phyloP scores from a whole-genome alignment of 2,329 filamentous ascomycete genomes.

The Nannizzia gypsea region DNA sequence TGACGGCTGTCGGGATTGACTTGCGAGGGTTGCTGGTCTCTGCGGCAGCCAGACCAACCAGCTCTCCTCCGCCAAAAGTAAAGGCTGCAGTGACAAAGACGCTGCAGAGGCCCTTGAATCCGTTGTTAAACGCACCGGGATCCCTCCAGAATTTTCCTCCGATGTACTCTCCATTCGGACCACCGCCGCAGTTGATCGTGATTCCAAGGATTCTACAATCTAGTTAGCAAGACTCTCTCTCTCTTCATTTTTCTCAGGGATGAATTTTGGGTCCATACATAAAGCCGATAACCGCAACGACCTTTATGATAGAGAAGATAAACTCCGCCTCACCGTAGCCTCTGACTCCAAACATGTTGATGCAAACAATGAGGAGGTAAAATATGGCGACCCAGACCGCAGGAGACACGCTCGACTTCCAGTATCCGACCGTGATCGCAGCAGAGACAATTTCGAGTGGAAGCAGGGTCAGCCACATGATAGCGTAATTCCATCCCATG shows the following conservation, averaged over 20 bases:
- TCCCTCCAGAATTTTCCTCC: slow-evolving; percentile 64
- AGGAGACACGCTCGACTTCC: slow-evolving; percentile 53
- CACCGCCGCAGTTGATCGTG: slow-evolving; percentile 73
- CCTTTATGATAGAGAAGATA: slow-evolving; percentile 73
- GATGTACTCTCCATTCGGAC: slow-evolving; percentile 61
- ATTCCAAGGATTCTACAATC: slow-evolving; percentile 61
- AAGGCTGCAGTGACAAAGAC: slow-evolving; percentile 55
- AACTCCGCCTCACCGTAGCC: slow-evolving; percentile 88
- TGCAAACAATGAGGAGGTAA: slow-evolving; percentile 58
- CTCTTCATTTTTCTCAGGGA: background rate
- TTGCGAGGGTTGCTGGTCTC: slow-evolving; percentile 50
- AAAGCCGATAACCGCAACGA: slow-evolving; percentile 75
- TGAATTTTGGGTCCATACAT: slow-evolving; percentile 46
- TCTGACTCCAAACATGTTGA: slow-evolving; percentile 81
- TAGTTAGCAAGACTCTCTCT: slow-evolving; percentile 11
- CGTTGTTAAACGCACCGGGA: slow-evolving; percentile 64
- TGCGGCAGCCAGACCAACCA: slow-evolving; percentile 49
- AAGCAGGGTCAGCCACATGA: slow-evolving; percentile 77
- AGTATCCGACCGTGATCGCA: slow-evolving; percentile 71
- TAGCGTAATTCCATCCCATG: slow-evolving; percentile 89
- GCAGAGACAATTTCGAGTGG: slow-evolving; percentile 81
- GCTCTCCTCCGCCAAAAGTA: slow-evolving; percentile 50
- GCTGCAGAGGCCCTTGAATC: slow-evolving; percentile 52
- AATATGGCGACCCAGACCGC: slow-evolving; percentile 77
- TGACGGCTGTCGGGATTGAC: slow-evolving; percentile 72